These are phyloP conservation scores for Bryum argenteum DNA, from an alignment of 225 moss, liverwort and hornwort genomes.

Conservation along the genomic window DNA sequence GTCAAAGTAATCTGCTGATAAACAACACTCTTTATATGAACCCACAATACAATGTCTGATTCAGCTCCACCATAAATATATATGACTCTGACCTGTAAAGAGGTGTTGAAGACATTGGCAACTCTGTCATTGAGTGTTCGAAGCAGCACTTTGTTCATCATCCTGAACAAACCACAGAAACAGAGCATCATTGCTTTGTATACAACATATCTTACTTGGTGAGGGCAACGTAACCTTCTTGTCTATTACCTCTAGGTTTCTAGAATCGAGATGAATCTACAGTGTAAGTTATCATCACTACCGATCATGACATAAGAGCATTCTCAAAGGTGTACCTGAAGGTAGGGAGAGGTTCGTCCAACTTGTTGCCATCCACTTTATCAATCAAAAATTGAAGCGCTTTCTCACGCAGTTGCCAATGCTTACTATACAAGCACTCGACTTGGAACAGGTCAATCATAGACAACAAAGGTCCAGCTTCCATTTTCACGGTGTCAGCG, in stretches of 20 bases:
- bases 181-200: conserved; percentile 3
- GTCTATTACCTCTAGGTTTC: not conserved
- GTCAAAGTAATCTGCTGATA: not conserved
- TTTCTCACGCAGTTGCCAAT: conserved; percentile 95
- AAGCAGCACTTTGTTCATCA: conserved; percentile 70
- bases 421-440: conserved; percentile 90
- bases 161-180: conserved; percentile 38
- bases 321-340: conserved; percentile 50
- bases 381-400: conserved; percentile 66
- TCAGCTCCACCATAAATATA: conserved; percentile 3
- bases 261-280: not conserved
- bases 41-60: not conserved
- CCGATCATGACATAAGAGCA: too few relatives aligned
- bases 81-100: conserved; percentile 67
- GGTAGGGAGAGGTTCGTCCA: conserved; percentile 57
- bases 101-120: conserved; percentile 76
- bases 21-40: not conserved
- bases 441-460: conserved; percentile 70
- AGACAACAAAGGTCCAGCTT: conserved; percentile 70
- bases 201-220: too few relatives aligned
- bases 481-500: conserved; percentile 65
- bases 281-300: conserved; percentile 2
- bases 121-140: conserved; percentile 90
- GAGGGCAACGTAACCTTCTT: too few relatives aligned
- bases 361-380: conserved; percentile 45